These are phyloP conservation scores for Zygosaccharomyces sapae DNA, from an alignment of 1,139 yeast genomes.

Conservation along the genomic window DNA sequence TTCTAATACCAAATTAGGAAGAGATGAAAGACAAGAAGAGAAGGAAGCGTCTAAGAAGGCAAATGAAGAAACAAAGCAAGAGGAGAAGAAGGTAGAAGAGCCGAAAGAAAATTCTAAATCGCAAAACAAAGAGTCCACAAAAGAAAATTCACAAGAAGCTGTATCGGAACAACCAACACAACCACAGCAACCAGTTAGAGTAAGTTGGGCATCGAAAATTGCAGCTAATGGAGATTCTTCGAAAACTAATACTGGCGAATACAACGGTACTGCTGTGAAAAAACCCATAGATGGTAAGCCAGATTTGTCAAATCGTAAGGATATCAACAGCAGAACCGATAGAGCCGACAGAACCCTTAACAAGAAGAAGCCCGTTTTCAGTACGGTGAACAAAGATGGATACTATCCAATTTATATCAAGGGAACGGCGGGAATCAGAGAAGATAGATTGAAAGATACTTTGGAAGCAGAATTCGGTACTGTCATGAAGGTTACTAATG, in stretches of 20 bases:
- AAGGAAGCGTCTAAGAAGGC: neutral
- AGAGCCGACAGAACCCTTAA: neutral
- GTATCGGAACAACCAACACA: neutral
- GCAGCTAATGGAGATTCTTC: conserved; percentile 18
- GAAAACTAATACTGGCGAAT: conserved; percentile 8
- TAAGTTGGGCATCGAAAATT: conserved; percentile 31
- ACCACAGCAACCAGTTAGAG: conserved; percentile 15
- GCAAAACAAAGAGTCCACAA: conserved; percentile 33
- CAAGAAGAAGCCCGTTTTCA: conserved; percentile 25
- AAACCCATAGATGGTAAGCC: conserved; percentile 15
- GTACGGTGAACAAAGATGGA: conserved; percentile 33
- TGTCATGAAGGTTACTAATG: conserved; percentile 29
- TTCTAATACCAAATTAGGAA: neutral
- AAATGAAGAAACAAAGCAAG: neutral
- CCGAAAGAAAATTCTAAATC: conserved; percentile 27
- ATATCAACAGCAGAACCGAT: conserved; percentile 10
- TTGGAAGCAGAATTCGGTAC: conserved; percentile 32
- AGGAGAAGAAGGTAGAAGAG: neutral
- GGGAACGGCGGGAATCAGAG: conserved; percentile 30
- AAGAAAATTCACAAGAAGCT: no score
- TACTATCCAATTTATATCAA: conserved; percentile 33
- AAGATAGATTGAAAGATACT: conserved; percentile 25
- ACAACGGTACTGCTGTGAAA: conserved; percentile 5
- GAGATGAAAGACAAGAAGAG: neutral
- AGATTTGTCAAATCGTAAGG: conserved; percentile 20